These are phyloP conservation scores for Planoprotostelium fungivorum DNA, from an alignment of 78 protist species.

Conservation along the genomic window DNA sequence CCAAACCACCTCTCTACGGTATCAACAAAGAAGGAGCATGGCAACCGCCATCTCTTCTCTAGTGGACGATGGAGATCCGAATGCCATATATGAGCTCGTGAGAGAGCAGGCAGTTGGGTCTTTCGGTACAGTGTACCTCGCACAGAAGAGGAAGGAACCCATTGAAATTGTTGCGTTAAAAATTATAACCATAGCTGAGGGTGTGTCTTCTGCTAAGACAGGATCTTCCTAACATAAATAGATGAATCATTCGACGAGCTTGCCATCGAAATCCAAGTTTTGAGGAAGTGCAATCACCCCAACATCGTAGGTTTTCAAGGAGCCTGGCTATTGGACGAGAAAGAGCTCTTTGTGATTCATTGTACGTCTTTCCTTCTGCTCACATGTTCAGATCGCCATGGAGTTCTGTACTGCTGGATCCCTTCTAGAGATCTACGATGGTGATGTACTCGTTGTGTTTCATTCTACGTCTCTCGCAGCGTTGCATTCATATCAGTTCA, in stretches of 20 bases:
- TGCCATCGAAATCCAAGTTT: neutral
- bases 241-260: neutral
- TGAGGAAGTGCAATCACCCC: neutral
- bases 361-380: neutral
- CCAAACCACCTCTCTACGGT: too few species aligned
- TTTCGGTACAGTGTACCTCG: neutral
- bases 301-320: neutral
- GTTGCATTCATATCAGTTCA: too few species aligned
- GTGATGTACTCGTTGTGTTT: too few species aligned
- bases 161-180: neutral
- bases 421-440: neutral
- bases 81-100: neutral
- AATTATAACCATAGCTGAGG: neutral
- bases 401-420: neutral
- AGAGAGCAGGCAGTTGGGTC: neutral
- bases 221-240: neutral
- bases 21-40: too few species aligned
- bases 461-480: too few species aligned
- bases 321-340: neutral
- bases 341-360: neutral
- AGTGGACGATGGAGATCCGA: neutral
- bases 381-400: neutral
- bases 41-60: neutral
- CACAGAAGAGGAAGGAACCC: neutral
- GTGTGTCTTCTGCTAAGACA: neutral